A percentile compares a stretch with the other conserved stretches of the same genome.
Conservation (phyloP, 768 basidiomycete genomes). For the Serendipita vermifera region DNA sequence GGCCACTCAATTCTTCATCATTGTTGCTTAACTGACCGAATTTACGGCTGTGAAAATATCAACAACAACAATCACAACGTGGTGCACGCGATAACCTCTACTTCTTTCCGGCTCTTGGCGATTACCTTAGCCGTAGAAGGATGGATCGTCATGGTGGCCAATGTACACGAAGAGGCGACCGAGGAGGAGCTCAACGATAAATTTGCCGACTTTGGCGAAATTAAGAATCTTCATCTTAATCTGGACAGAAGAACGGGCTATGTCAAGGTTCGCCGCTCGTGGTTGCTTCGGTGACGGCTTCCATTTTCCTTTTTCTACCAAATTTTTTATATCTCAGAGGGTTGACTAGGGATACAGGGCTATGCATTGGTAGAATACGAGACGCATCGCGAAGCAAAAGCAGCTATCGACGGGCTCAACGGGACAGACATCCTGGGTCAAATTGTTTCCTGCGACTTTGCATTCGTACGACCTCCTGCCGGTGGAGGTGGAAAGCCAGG, state of each 20-base stretch:
- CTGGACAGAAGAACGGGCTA: slow-evolving; percentile 95
- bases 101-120: background rate
- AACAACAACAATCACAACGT: background rate
- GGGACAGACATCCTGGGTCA: slow-evolving; percentile 79
- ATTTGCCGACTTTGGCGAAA: slow-evolving; percentile 92
- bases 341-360: slow-evolving; percentile 45
- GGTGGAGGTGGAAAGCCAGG: slow-evolving; percentile 55
- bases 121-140: slow-evolving; percentile 77
- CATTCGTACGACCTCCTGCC: slow-evolving; percentile 76
- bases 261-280: slow-evolving; percentile 63
- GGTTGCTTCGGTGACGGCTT: background rate
- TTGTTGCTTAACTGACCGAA: background rate
- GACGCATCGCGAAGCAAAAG: slow-evolving; percentile 85
- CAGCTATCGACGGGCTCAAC: slow-evolving; percentile 81
- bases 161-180: slow-evolving; percentile 94
- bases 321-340: background rate
- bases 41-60: background rate
- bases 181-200: slow-evolving; percentile 96
- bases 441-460: slow-evolving; percentile 77
- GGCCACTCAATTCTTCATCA: slow-evolving; percentile 9
- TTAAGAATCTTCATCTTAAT: slow-evolving; percentile 95
- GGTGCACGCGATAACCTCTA: background rate
- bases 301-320: background rate
- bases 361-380: slow-evolving; percentile 98
- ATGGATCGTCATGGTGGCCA: slow-evolving; percentile 95